Conservation (phyloP, 2,329 filamentous ascomycete genomes). For the Apiospora marii region DNA sequence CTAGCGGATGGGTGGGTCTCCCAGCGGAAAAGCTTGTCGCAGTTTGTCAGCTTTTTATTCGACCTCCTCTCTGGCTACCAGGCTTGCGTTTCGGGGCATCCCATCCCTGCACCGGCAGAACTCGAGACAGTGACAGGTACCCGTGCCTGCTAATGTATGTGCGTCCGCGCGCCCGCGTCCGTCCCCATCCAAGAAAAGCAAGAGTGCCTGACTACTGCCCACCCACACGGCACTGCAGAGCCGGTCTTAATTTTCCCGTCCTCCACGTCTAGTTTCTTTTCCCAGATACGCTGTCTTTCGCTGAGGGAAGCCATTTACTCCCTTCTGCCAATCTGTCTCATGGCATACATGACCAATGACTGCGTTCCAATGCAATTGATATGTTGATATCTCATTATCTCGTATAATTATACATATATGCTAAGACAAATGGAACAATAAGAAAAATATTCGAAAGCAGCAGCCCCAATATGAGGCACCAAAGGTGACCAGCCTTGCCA, state of each 20-base stretch:
- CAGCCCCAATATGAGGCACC: neutral
- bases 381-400: neutral
- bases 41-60: neutral
- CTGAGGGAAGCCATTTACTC: neutral
- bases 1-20: too few species aligned
- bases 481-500: neutral
- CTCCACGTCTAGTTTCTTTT: neutral
- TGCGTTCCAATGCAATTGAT: neutral
- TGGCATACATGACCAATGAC: neutral
- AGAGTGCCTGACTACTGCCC: neutral
- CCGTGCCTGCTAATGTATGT: neutral
- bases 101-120: constrained; percentile 1
- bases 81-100: neutral
- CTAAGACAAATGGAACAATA: neutral
- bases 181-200: too few species aligned
- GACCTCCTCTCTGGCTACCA: too few species aligned
- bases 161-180: too few species aligned
- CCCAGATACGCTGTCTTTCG: too few species aligned
- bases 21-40: neutral
- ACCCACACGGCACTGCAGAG: neutral
- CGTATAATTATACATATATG: neutral
- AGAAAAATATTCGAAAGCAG: neutral
- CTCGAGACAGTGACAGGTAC: neutral
- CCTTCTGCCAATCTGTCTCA: too few species aligned
- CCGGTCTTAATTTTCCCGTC: neutral